Percentiles rank a stretch among this genome's conserved stretches.
Evolutionary conservation across 2,329 filamentous ascomycete species (phyloP).

Genomic region (Aspergillus bombycis): DNA sequence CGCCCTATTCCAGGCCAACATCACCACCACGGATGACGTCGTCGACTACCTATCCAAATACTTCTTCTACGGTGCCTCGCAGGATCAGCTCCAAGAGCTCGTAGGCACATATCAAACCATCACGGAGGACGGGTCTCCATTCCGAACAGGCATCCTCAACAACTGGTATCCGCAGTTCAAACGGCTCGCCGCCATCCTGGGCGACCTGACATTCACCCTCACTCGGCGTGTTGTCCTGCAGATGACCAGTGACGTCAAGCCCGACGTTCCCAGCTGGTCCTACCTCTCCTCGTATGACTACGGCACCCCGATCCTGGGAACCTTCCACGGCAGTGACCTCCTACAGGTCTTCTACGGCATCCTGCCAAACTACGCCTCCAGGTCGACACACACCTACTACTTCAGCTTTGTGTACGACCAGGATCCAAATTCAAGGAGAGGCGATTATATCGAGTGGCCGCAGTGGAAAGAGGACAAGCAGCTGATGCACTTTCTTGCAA

Average conservation of each 20-base stretch:
- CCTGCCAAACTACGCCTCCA: slow-evolving; percentile 63
- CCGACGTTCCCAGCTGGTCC: slow-evolving; percentile 69
- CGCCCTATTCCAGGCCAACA: slow-evolving; percentile 68
- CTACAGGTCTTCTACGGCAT: slow-evolving; percentile 70
- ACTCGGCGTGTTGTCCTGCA: slow-evolving; percentile 67
- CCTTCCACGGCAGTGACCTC: slow-evolving; percentile 73
- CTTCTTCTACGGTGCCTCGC: slow-evolving; percentile 64
- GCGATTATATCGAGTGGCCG: slow-evolving; percentile 54
- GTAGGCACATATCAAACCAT: slow-evolving; percentile 66
- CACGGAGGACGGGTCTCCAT: slow-evolving; percentile 67
- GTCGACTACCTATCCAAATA: slow-evolving; percentile 62
- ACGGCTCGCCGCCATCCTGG: slow-evolving; percentile 72
- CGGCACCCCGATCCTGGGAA: slow-evolving; percentile 72
- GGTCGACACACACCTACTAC: slow-evolving; percentile 69
- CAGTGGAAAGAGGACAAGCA: slow-evolving; percentile 55
- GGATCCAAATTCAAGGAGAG: slow-evolving; percentile 65
- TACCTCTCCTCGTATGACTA: slow-evolving; percentile 75
- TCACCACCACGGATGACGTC: slow-evolving; percentile 63
- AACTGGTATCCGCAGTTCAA: slow-evolving; percentile 78
- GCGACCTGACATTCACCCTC: slow-evolving; percentile 75
- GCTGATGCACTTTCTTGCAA: slow-evolving; percentile 54
- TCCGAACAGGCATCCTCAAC: slow-evolving; percentile 69
- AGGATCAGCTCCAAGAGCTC: slow-evolving; percentile 56
- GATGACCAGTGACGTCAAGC: slow-evolving; percentile 50
- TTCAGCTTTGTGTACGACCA: slow-evolving; percentile 70